A percentile compares a stretch with the other conserved stretches of the same genome.
phyloP scores from a whole-genome alignment of 208 protist species.

The Lotmaria passim region DNA sequence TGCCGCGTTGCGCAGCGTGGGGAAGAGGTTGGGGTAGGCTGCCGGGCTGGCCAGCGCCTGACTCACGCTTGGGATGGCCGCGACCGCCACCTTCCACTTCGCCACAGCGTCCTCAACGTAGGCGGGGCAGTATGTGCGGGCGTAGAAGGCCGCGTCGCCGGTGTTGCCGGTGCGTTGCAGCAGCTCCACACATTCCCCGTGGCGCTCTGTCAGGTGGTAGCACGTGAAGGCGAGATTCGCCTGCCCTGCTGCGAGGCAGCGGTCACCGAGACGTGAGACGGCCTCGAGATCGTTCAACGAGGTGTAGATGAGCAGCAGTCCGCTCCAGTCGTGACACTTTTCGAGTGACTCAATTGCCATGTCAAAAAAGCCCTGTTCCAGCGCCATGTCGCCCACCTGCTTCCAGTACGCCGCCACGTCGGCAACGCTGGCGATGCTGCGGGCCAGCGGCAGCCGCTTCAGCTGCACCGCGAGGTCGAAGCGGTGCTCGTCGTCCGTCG shows the following conservation, averaged over 20 bases:
- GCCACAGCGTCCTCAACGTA: constrained; percentile 77
- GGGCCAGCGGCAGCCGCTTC: constrained; percentile 73
- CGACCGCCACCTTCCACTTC: constrained; percentile 92
- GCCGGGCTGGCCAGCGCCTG: constrained; percentile 93
- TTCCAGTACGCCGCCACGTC: constrained; percentile 92
- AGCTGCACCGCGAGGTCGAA: constrained; percentile 96
- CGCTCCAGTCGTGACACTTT: constrained; percentile 69
- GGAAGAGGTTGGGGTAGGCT: constrained; percentile 97
- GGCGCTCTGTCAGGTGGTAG: constrained; percentile 78
- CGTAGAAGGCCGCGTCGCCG: constrained; percentile 96
- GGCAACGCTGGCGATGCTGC: constrained; percentile 69
- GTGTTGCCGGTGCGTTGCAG: constrained; percentile 80
- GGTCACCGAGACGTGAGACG: constrained; percentile 75
- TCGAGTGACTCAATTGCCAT: constrained; percentile 79
- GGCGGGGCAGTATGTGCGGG: constrained; percentile 93
- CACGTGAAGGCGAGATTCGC: constrained; percentile 96
- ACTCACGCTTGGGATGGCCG: constrained; percentile 65
- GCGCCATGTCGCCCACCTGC: constrained; percentile 94
- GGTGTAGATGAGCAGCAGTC: constrained; percentile 84
- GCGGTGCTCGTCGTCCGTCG: constrained; percentile 95
- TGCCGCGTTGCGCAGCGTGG: constrained; percentile 33
- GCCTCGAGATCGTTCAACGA: constrained; percentile 69
- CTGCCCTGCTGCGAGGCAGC: constrained; percentile 68
- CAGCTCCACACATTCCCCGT: constrained; percentile 89
- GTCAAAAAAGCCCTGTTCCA: constrained; percentile 75